Evolutionary conservation across 148 eudicot species (phyloP), one percentile per base, ranked within the genome.

Genomic region (Spergularia bocconei): DNA sequence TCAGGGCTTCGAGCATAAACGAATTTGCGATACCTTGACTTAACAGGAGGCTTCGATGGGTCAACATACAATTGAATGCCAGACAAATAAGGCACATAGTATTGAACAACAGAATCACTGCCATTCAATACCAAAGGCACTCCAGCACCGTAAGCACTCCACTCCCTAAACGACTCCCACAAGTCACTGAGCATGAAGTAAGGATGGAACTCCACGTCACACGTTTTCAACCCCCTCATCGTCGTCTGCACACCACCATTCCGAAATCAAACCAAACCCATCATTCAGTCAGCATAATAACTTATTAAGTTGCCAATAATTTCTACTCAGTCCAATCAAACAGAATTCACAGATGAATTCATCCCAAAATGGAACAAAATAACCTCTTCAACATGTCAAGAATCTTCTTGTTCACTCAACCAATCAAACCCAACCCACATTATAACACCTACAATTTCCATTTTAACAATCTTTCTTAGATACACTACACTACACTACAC

Each of bases 131-230:
- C 67, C 81, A 90, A 83, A 54, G 95, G 98, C 66, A 92, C 98
- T 70, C 98, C 98, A 36, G 82, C 93, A 63, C 98, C 98, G 82
- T 90, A 92, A 19, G 90, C 98, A 78, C 98, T 92, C 93, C 98
- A 92, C 72, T 90, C 96, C 77, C 83, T 90, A 63, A 92, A 92
- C 38, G 98, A 86, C 67, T 85, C 90, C 95, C 96, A 92, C 62
- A 92, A 81, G 79, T 90, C 96, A 74, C 86, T 85, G 70, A 92
- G 93, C 76, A 81, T 79, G 74, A 82, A 92, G 81, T 82, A 92
- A 0, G 88, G 91, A 44, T 85, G 90, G 77, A 70, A 82, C 82
- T 88, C 88, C 77, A 76, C 90, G 72, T 90, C 85, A 75, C 90
- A 79, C 21, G 86, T 86, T 69, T 82, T 84, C 88, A 85, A 82